Evolutionary conservation across 257 asterid genomes (phyloP).

Genomic region (Primulina eburnea): DNA sequence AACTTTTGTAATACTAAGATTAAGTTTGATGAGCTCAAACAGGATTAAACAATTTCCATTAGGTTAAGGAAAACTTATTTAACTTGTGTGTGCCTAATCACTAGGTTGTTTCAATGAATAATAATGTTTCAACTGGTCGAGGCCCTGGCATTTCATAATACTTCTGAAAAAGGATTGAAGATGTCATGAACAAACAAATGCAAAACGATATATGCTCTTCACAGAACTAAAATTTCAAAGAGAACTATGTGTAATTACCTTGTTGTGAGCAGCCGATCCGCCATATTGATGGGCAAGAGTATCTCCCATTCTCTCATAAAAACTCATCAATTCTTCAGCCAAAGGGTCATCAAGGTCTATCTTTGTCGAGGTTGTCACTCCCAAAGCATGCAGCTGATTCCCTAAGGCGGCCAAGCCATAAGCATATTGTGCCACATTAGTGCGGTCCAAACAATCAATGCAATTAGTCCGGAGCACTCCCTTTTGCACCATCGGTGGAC

Average conservation of each 20-base stretch:
- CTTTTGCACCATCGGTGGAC: conserved; percentile 60
- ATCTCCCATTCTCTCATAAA: conserved; percentile 98
- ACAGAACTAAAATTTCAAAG: no score
- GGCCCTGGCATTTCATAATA: no score
- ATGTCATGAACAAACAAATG: neutral
- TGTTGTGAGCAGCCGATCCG: conserved; percentile 99
- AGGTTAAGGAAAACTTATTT: conserved; percentile 13
- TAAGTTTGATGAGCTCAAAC: conserved; percentile 6
- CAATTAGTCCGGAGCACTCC: conserved; percentile 98
- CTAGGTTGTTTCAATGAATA: neutral
- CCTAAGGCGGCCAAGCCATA: conserved; percentile 96
- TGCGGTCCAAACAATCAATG: conserved; percentile 97
- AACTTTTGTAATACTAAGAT: conserved; percentile 2
- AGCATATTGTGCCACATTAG: conserved; percentile 97
- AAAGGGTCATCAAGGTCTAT: conserved; percentile 93
- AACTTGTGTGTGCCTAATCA: conserved; percentile 9
- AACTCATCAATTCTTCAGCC: conserved; percentile 86
- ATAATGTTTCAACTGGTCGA: conserved; percentile 6
- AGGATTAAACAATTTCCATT: neutral
- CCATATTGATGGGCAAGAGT: conserved; percentile 99
- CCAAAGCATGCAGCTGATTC: conserved; percentile 74
- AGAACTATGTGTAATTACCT: conserved; percentile 35
- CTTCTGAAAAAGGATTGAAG: neutral
- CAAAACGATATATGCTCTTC: neutral
- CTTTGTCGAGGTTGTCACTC: conserved; percentile 56